These are phyloP conservation scores for thale cress (Arabidopsis thaliana) DNA, from an alignment of 345 rosid species.

Conservation along the genomic window TAIR10.1 NC_003070.9:29958501-29959000, in stretches of 20 bases:
- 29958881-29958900: slow-evolving; percentile 73
- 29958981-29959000: slow-evolving; percentile 48
- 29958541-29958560: slow-evolving; percentile 83
- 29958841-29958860: slow-evolving; percentile 97
- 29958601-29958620: slow-evolving; percentile 87
- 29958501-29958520: slow-evolving; percentile 1
- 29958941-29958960: slow-evolving; percentile 87
- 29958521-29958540: slow-evolving; percentile 81
- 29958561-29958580: slow-evolving; percentile 91
- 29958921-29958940: slow-evolving; percentile 95
- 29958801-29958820: neutral
- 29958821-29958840: slow-evolving; percentile 28
- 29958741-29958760: slow-evolving; percentile 61
- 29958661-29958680: slow-evolving; percentile 95
- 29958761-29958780: neutral
- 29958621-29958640: slow-evolving; percentile 97
- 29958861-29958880: slow-evolving; percentile 80
- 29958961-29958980: slow-evolving; percentile 91
- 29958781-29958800: slow-evolving; percentile 2
- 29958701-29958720: slow-evolving; percentile 81
- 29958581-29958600: slow-evolving; percentile 89
- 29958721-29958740: slow-evolving; percentile 78
- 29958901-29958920: slow-evolving; percentile 95
- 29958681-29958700: slow-evolving; percentile 91
- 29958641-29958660: slow-evolving; percentile 94